Percentiles rank a stretch among this genome's conserved stretches.
phyloP scores from a whole-genome alignment of 2,329 filamentous ascomycete species.

The Trichoderma sp. region DNA sequence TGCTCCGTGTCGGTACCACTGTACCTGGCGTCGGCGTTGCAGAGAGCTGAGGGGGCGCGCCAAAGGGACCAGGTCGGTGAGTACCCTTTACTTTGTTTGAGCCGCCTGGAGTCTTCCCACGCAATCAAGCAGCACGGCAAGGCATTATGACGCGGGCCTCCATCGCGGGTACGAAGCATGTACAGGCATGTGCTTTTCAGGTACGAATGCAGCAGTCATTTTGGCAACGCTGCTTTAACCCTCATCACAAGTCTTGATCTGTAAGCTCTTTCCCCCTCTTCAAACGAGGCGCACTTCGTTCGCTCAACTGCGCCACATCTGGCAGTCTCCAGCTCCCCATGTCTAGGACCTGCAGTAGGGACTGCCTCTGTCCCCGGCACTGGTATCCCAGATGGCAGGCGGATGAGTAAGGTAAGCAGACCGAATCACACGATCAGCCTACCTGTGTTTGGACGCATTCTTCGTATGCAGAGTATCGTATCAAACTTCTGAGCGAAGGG shows the following conservation, averaged over 20 bases:
- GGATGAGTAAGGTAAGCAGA: slow-evolving; percentile 17
- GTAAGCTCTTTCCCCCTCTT: neutral
- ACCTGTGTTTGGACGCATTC: neutral
- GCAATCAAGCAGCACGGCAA: slow-evolving; percentile 3
- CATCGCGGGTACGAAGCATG: neutral
- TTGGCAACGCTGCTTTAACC: neutral
- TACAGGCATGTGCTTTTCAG: neutral
- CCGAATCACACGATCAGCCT: neutral
- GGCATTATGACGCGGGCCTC: neutral
- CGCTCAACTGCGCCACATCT: slow-evolving; percentile 22
- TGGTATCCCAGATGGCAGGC: neutral
- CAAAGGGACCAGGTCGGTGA: neutral
- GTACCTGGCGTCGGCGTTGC: neutral
- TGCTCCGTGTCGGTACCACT: neutral
- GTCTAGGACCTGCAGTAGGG: neutral
- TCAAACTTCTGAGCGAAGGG: neutral
- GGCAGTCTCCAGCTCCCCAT: slow-evolving; percentile 11
- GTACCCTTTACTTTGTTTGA: slow-evolving; percentile 6
- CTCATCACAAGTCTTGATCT: neutral
- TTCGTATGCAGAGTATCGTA: neutral
- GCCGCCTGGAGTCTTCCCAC: neutral
- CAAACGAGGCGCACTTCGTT: slow-evolving; percentile 21
- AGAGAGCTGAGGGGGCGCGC: neutral
- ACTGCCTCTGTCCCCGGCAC: slow-evolving; percentile 3
- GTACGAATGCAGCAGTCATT: neutral